Evolutionary conservation across 805 yeast species (phyloP), one percentile per base, ranked within the genome.

Genomic region (Helenozyma rhizophorensis): DNA sequence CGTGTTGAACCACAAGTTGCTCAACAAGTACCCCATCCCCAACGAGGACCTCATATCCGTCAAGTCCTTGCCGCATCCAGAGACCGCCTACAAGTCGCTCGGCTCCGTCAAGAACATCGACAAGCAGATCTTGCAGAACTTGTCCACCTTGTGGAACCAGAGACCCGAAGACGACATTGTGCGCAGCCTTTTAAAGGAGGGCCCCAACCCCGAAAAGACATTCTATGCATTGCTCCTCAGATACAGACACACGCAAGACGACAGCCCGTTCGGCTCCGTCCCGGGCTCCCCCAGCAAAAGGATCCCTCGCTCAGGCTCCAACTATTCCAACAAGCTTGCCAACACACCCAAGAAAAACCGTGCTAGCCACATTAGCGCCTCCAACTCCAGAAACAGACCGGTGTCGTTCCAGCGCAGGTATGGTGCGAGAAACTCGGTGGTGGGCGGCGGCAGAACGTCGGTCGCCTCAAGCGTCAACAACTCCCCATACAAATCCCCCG

Each of bases 91-190:
- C 42, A 65, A 60, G 43, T 74, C 78, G 2, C 68, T 74, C 38
- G 69, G 70, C 7, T 60, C 74, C 3, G 60, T 51, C 24, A 60
- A 59, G 34, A 70, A 71, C 35, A 73, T 76, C 30, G 80, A 76
- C 53, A 54, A 57, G 33, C 74, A 70, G 45, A 75, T 76, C 32
- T 56, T 76, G 39, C 71, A 73, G 34, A 76, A 76, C 45, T 62
- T 76, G 45, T 66, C 75, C 17, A 74, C 74, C 36, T 60, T 76
- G 43, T 76, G 80, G 80, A 75, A 75, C 45, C 77, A 75, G 28
- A 60, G 80, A 45, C 47, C 64, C 5, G 60, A 63, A 40, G 51
- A 58, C 17, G 72, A 67, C 22, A 67, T 67, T 11, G 48, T 65
- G 16, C 45, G 47, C 26, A 53, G 64, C 34, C 56, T 67, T 15